Base-by-base conservation (phyloP, 2,329 filamentous ascomycete genomes). In the Pyricularia grisea region DNA sequence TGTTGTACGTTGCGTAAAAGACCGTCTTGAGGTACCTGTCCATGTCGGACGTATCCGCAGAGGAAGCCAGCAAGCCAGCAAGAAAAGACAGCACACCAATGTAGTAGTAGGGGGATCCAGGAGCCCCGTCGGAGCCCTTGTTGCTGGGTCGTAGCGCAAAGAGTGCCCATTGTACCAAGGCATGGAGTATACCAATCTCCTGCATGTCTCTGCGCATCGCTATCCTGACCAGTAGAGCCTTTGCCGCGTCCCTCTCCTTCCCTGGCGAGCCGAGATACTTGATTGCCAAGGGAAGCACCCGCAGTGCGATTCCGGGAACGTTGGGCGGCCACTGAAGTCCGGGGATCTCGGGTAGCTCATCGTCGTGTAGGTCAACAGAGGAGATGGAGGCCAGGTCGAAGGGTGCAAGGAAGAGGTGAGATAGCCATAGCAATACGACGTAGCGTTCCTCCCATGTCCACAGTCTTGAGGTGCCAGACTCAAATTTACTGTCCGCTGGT, bases 321-420 rank as follows among this genome's bases (percentile, higher is more conserved):
- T 77, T 73, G 0, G 90, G 31, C 9, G 72, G 86, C 78, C 91
- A 85, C 10, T 77, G 74, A 23, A 92, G 79, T 1, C 82, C 84
- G 0, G 79, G 74, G 1, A 87, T 79, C 2, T 71, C 72, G 0
- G 81, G 79, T 4, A 80, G 74, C 69, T 85, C 81, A 36, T 85
- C 83, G 33, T 67, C 66, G 36, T 36, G 25, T 23, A 82, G 77
- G 33, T 84, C 82, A 1, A 81, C 78, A 2, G 86, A 87, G 1
- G 94, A 97, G 71, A 99, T 94, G 2, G 92, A 93, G 2, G 90
- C 86, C 68, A 99, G 82, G 74, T 97, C 94, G 78, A 99, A 99
- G 0, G 95, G 95, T 1, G 93, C 93, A 36, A 94, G 84, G 70
- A 94, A 83, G 20, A 95, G 81, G 78, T 95, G 91, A 0, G 91